Conservation (phyloP, 108 stramenopile genomes). For the Chaetoceros muelleri region DNA sequence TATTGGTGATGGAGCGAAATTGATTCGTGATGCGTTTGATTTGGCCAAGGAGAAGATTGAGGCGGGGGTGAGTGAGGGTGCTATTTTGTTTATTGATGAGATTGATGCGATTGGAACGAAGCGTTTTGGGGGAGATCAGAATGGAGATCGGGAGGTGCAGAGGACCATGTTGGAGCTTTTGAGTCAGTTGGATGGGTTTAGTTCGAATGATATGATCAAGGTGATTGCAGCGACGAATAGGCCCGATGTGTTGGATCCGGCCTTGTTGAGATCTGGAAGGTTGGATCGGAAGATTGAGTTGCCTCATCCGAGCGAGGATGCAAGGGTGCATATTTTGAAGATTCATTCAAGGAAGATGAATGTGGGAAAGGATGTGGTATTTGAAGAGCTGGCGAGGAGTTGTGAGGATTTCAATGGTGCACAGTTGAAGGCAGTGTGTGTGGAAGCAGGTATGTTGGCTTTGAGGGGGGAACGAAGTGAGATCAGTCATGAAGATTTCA, state of each 20-base stretch:
- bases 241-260: constrained; percentile 97
- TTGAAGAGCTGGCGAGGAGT: constrained; percentile 90
- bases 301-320: constrained; percentile 94
- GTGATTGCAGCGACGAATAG: constrained; percentile 98
- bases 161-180: constrained; percentile 99
- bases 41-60: constrained; percentile 92
- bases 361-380: constrained; percentile 83
- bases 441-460: constrained; percentile 98
- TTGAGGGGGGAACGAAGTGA: constrained; percentile 67
- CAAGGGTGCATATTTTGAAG: constrained; percentile 84
- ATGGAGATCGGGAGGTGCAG: constrained; percentile 98
- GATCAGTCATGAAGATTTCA: constrained; percentile 93
- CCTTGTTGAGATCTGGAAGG: constrained; percentile 91
- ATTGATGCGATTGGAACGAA: constrained; percentile 99
- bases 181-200: constrained; percentile 97
- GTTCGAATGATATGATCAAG: constrained; percentile 97
- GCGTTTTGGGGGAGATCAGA: constrained; percentile 97
- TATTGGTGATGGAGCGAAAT: constrained; percentile 99
- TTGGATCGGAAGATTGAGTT: constrained; percentile 99
- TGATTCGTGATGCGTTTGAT: constrained; percentile 99
- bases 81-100: constrained; percentile 98
- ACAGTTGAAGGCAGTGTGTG: constrained; percentile 95
- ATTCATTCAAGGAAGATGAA: constrained; percentile 96
- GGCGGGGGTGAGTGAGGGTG: constrained; percentile 55
- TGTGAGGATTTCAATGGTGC: constrained; percentile 99